A percentile compares a stretch with the other conserved stretches of the same genome.
Conservation (phyloP, 345 rosid species). For the Luvunga scandens region DNA sequence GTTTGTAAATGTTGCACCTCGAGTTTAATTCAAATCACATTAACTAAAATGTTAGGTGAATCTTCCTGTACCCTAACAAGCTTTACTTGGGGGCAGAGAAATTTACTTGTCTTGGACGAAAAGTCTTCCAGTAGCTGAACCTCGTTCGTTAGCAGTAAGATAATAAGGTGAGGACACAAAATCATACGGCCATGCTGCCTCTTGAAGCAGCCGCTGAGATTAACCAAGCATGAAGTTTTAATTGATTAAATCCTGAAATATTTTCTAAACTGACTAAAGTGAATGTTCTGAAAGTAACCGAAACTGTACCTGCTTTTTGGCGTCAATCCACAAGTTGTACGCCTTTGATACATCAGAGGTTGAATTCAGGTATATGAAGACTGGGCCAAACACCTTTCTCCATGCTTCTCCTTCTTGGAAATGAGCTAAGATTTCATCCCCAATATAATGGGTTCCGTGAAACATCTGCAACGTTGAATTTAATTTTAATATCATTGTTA, state of each 20-base stretch:
- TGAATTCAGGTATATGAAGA: conserved; percentile 43
- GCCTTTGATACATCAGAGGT: conserved; percentile 27
- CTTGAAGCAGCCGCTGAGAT: conserved; percentile 32
- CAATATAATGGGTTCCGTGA: conserved; percentile 33
- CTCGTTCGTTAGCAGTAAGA: conserved; percentile 23
- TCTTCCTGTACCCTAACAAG: not conserved
- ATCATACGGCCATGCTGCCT: conserved; percentile 37
- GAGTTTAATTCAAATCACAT: not conserved
- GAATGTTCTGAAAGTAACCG: not conserved
- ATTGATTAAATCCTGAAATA: not conserved
- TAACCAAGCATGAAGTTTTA: conserved; percentile 5
- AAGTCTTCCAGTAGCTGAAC: conserved; percentile 33
- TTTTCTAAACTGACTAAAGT: not conserved
- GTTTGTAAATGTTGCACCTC: not conserved
- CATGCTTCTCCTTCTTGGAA: conserved; percentile 40
- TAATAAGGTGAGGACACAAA: conserved; percentile 37
- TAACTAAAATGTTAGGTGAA: not conserved
- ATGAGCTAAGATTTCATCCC: conserved; percentile 30
- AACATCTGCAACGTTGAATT: conserved; percentile 25
- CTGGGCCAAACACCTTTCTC: conserved; percentile 43
- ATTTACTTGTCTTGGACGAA: conserved; percentile 30
- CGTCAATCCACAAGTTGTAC: conserved; percentile 34
- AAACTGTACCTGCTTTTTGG: conserved; percentile 34
- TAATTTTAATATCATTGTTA: not conserved
- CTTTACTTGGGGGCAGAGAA: not conserved